Percentiles rank a stretch among this genome's conserved stretches.
Conservation (phyloP, 352 stramenopile species). For the Phytophthora hybrid region DNA sequence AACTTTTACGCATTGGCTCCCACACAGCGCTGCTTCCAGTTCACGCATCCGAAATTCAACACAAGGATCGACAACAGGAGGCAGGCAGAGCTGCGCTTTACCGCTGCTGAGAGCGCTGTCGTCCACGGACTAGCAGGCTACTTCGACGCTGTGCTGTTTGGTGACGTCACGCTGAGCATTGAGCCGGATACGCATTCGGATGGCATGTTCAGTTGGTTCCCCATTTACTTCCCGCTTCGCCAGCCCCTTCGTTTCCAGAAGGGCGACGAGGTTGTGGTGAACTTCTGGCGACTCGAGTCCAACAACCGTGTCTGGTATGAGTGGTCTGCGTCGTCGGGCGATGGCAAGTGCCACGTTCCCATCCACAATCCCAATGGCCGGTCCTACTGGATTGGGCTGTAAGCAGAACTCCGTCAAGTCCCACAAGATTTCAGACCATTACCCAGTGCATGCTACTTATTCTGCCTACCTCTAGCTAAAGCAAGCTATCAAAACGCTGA, state of each 20-base stretch:
- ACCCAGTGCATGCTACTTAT: constrained; percentile 10
- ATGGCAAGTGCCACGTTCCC: constrained; percentile 56
- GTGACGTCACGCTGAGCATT: constrained; percentile 95
- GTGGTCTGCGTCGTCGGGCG: constrained; percentile 89
- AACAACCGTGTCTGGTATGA: constrained; percentile 98
- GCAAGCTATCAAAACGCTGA: constrained; percentile 14
- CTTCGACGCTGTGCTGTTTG: constrained; percentile 96
- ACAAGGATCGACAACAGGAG: constrained; percentile 89
- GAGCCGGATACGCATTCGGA: constrained; percentile 94
- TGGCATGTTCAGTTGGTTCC: constrained; percentile 99
- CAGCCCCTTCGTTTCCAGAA: constrained; percentile 88
- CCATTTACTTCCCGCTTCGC: constrained; percentile 97
- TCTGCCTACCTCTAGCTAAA: constrained; percentile 7
- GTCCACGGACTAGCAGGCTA: constrained; percentile 97
- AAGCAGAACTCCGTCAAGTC: constrained; percentile 20
- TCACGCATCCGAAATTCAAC: constrained; percentile 92
- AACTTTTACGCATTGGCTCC: constrained; percentile 90
- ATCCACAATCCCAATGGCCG: constrained; percentile 98
- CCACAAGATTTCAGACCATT: constrained; percentile 7
- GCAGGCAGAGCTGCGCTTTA: constrained; percentile 63
- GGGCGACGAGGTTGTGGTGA: constrained; percentile 83
- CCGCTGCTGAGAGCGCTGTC: constrained; percentile 58
- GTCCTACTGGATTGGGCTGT: constrained; percentile 96
- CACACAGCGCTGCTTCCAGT: constrained; percentile 93
- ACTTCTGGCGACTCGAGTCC: constrained; percentile 94